Conservation (phyloP, 805 yeast species). For the Wickerhamiella azyma region DNA sequence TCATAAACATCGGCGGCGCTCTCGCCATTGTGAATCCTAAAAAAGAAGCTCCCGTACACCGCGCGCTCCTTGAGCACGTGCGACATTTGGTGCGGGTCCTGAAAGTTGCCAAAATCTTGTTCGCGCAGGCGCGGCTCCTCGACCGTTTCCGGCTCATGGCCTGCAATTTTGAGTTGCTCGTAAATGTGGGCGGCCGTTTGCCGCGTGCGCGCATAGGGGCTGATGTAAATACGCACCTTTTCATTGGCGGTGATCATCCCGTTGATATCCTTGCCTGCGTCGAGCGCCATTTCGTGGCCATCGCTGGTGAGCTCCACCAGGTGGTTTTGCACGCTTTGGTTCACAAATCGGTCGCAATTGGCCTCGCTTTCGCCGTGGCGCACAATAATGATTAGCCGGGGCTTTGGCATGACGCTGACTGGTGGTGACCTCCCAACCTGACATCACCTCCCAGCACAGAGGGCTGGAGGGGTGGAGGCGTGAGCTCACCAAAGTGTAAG, state of each 20-base stretch:
- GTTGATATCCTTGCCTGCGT: slow-evolving; percentile 25
- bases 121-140: slow-evolving; percentile 91
- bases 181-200: slow-evolving; percentile 67
- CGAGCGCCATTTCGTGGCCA: slow-evolving; percentile 40
- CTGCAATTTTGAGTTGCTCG: slow-evolving; percentile 33
- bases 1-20: slow-evolving; percentile 94
- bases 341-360: slow-evolving; percentile 71
- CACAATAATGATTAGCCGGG: slow-evolving; percentile 54
- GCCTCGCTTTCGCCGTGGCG: slow-evolving; percentile 94
- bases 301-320: slow-evolving; percentile 53
- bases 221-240: slow-evolving; percentile 61
- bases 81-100: slow-evolving; percentile 52
- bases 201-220: slow-evolving; percentile 75
- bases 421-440: background rate
- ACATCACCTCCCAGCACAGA: background rate
- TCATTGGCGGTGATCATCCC: slow-evolving; percentile 35
- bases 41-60: slow-evolving; percentile 77
- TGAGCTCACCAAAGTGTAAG: background rate
- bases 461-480: background rate
- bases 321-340: slow-evolving; percentile 69
- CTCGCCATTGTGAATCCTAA: slow-evolving; percentile 85
- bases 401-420: slow-evolving; percentile 4
- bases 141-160: slow-evolving; percentile 39
- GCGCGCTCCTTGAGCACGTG: slow-evolving; percentile 74
- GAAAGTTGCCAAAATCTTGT: slow-evolving; percentile 79